Evolutionary conservation across 2,329 filamentous ascomycete genomes (phyloP).

Genomic region (Botrytis pseudocinerea): DNA sequence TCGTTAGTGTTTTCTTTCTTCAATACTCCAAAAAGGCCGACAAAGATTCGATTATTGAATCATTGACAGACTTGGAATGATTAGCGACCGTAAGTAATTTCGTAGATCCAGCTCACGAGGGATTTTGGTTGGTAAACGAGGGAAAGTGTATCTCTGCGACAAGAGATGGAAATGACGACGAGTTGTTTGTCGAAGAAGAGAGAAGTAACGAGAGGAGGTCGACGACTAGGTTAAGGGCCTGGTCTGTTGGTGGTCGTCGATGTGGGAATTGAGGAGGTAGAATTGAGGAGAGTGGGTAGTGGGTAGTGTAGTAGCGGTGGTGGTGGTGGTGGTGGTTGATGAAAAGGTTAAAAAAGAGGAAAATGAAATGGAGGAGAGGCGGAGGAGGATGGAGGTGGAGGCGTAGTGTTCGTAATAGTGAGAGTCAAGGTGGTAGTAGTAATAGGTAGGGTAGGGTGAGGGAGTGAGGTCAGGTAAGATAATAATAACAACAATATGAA

Average conservation of each 20-base stretch:
- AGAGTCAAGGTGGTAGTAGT: background rate
- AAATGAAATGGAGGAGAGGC: slow-evolving; percentile 15
- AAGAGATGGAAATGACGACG: slow-evolving; percentile 14
- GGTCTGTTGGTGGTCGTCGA: slow-evolving; percentile 16
- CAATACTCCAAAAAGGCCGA: slow-evolving; percentile 5
- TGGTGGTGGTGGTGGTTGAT: background rate
- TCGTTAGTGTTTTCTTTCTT: slow-evolving; percentile 11
- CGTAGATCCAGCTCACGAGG: slow-evolving; percentile 22
- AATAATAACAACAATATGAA: background rate
- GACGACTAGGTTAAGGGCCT: background rate
- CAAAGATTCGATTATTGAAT: slow-evolving; percentile 14
- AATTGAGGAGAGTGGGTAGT: background rate
- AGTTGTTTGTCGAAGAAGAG: background rate
- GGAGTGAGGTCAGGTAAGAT: background rate
- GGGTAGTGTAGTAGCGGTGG: too few relatives aligned
- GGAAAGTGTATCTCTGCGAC: slow-evolving; percentile 16
- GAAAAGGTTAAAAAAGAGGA: background rate
- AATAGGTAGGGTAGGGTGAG: background rate
- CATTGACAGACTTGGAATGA: slow-evolving; percentile 17
- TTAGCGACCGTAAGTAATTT: slow-evolving; percentile 21
- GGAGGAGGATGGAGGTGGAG: slow-evolving; percentile 15
- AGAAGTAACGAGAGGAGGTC: slow-evolving; percentile 19
- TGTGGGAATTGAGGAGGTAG: background rate
- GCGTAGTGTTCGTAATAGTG: background rate
- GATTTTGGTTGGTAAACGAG: slow-evolving; percentile 11